phyloP scores from a whole-genome alignment of 2,329 filamentous ascomycete species.

The Colletotrichum sp. region DNA sequence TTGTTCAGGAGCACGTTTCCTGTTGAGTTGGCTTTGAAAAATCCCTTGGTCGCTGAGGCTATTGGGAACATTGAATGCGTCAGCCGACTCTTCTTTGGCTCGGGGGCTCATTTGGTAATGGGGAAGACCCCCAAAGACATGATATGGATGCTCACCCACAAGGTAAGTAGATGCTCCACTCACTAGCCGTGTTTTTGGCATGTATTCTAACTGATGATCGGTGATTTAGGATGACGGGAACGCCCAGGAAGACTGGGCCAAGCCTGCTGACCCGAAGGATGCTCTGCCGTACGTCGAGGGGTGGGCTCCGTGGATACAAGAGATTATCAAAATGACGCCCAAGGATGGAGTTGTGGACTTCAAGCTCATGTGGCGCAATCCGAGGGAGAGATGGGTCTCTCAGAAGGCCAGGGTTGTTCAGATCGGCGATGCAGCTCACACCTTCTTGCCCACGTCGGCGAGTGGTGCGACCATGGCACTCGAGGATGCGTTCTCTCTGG shows the following conservation, averaged over 20 bases:
- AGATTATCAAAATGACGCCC: constrained; percentile 14
- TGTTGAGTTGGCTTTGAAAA: background rate
- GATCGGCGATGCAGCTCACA: constrained; percentile 46
- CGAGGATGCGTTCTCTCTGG: constrained; percentile 44
- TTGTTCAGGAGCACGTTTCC: background rate
- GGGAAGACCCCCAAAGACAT: background rate
- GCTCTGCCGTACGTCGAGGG: background rate
- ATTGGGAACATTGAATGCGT: background rate
- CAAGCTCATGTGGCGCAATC: constrained; percentile 45
- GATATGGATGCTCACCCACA: background rate
- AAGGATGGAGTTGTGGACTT: constrained; percentile 38
- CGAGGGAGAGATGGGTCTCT: constrained; percentile 41
- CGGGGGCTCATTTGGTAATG: background rate
- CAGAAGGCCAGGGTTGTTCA: constrained; percentile 37
- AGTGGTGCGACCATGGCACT: constrained; percentile 48
- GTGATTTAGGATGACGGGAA: background rate
- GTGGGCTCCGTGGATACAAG: background rate
- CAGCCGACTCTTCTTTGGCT: background rate
- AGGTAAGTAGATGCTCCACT: background rate
- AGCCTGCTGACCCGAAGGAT: background rate
- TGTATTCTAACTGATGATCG: background rate
- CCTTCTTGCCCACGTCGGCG: constrained; percentile 44
- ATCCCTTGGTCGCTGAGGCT: background rate
- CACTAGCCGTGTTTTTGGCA: background rate
- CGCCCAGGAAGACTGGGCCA: background rate